These are phyloP conservation scores for Chlorella sp. DNA, from an alignment of 139 green algal species.

Conservation along the genomic window DNA sequence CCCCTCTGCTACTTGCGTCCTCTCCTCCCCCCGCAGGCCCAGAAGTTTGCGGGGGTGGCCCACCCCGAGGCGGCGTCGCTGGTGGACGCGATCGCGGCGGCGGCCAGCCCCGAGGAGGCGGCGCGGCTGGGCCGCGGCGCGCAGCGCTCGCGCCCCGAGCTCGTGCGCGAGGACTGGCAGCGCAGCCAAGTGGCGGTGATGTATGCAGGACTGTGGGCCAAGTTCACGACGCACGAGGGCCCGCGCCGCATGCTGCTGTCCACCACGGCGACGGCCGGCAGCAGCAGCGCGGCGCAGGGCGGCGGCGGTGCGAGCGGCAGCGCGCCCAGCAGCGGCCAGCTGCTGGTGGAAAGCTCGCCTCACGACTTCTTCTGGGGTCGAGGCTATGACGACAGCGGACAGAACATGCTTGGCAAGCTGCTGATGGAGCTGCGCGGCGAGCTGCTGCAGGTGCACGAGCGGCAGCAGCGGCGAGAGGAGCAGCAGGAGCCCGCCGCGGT, in stretches of 20 bases:
- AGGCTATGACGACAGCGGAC: slow-evolving; percentile 78
- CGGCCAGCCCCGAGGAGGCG: slow-evolving; percentile 87
- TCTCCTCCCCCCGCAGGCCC: no score
- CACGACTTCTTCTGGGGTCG: slow-evolving; percentile 91
- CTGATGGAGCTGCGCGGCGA: slow-evolving; percentile 85
- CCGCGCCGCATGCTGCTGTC: slow-evolving; percentile 80
- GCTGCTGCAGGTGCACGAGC: slow-evolving; percentile 41
- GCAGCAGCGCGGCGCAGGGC: slow-evolving; percentile 15
- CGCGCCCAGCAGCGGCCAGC: background rate
- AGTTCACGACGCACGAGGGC: slow-evolving; percentile 80
- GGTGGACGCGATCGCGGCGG: slow-evolving; percentile 69
- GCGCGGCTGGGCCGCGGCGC: slow-evolving; percentile 72
- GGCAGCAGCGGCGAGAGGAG: no score
- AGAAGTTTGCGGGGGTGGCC: slow-evolving; percentile 82
- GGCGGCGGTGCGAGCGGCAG: background rate
- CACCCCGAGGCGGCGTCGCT: slow-evolving; percentile 45
- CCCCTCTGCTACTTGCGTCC: no score
- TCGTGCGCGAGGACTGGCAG: slow-evolving; percentile 85
- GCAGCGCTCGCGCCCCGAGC: slow-evolving; percentile 67
- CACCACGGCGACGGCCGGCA: slow-evolving; percentile 57
- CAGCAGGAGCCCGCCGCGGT: background rate
- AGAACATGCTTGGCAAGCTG: slow-evolving; percentile 87
- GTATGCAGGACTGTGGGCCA: slow-evolving; percentile 74
- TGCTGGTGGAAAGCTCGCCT: slow-evolving; percentile 78
- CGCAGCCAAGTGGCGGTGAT: slow-evolving; percentile 84